Evolutionary conservation across 179 eudicot genomes (phyloP), one percentile per base, ranked within the genome.

Genomic region (Spinacia oleracea): DNA sequence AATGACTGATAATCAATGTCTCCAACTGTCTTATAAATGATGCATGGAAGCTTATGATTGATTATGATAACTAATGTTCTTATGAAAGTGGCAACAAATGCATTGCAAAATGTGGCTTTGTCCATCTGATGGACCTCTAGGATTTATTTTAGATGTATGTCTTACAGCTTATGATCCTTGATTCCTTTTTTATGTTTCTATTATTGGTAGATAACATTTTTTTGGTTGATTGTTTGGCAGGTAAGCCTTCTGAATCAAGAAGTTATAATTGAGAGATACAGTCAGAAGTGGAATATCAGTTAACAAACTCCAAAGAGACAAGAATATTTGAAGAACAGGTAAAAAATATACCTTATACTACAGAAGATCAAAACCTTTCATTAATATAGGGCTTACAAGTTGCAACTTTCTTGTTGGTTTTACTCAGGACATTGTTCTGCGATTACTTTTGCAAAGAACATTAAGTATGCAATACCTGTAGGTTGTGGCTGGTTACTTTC

Each of bases 231-330:
- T 77, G 59, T 25, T 62, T 59, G 62, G 85, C 87, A 96, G 99
- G 96, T 96, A 51, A 94, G 98, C 89, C 97, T 96, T 85, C 82
- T 96, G 92, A 92, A 94, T 84, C 99, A 96, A 86, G 99, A 96
- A 86, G 79, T 83, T 81, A 87, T 96, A 76, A 89, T 96, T 84
- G 94, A 94, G 84, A 96, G 90, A 94, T 96, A 85, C 99, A 96
- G 82, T 84, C 93, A 59, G 85, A 85, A 70, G 90, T 94, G 75
- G 98, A 94, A 85, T 70, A 81, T 78, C 94, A 82, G 81, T 72
- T 96, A 77, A 91, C 91, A 76, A 89, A 87, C 88, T 90, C 93
- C 73, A 94, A 96, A 79, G 98, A 92, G 77, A 86, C 89, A 40
- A 85, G 94, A 84, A 88, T 88, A 79, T 94, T 92, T 82, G 90